Evolutionary conservation across 441 rosid genomes (phyloP).

Genomic region (Flueggea neowawraea): DNA sequence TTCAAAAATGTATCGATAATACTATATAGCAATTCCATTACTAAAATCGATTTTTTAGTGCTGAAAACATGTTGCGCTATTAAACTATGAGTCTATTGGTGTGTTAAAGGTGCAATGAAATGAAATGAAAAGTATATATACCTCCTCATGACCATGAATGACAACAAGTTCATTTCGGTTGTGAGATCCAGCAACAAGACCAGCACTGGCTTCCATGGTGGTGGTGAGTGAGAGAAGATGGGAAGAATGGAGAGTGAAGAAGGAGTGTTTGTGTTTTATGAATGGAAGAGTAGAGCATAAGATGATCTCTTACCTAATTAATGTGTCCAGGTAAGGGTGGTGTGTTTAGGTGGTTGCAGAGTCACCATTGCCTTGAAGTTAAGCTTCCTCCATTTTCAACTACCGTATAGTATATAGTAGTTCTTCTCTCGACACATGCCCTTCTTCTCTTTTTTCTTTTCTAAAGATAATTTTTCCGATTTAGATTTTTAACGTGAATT

Average conservation of each 20-base stretch:
- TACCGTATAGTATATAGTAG: conserved; percentile 8
- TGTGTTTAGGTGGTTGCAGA: conserved; percentile 56
- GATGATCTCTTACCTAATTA: conserved; percentile 28
- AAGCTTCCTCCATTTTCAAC: conserved; percentile 57
- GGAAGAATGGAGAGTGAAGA: conserved; percentile 4
- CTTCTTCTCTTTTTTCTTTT: too few species aligned
- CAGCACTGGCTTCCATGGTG: conserved; percentile 96
- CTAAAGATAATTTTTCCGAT: too few species aligned
- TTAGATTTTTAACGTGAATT: too few species aligned
- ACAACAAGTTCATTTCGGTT: conserved; percentile 98
- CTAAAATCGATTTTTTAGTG: too few species aligned
- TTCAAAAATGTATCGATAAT: too few species aligned
- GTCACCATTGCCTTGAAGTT: conserved; percentile 95
- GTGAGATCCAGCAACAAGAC: conserved; percentile 98
- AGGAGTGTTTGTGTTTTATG: conserved; percentile 29
- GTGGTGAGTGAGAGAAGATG: conserved; percentile 1
- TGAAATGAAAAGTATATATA: conserved; percentile 6
- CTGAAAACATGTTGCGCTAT: too few species aligned
- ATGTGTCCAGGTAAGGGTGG: conserved; percentile 26
- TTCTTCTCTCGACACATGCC: too few species aligned
- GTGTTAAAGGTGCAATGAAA: too few species aligned
- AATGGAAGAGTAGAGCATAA: conserved; percentile 16
- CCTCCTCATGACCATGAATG: conserved; percentile 98
- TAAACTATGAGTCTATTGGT: too few species aligned
- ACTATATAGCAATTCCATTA: too few species aligned